Evolutionary conservation across 164 flowering plant genomes (phyloP).

Genomic region (Sextonia rubra): DNA sequence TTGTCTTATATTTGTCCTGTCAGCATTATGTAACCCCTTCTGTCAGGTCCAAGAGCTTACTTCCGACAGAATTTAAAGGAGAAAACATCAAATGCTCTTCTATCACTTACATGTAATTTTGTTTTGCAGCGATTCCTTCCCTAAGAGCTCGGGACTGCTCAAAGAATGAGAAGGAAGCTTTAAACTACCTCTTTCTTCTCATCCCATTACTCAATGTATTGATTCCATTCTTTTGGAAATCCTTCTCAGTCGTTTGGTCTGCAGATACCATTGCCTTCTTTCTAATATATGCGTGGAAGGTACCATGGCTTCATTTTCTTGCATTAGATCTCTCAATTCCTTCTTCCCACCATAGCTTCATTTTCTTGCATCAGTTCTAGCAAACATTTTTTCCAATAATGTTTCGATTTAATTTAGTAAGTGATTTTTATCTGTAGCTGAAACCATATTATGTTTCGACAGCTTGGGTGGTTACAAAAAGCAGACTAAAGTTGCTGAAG

Average conservation of each 20-base stretch:
- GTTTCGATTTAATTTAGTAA: background rate
- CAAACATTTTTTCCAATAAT: background rate
- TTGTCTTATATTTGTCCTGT: background rate
- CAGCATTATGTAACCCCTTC: background rate
- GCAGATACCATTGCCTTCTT: conserved; percentile 86
- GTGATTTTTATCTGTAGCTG: background rate
- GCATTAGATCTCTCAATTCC: background rate
- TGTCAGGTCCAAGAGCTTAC: background rate
- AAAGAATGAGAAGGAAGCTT: conserved; percentile 94
- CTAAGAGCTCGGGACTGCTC: conserved; percentile 97
- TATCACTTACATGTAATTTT: background rate
- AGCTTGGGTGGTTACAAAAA: conserved; percentile 64
- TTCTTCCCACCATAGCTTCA: background rate
- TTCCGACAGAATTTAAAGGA: background rate
- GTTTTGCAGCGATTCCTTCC: conserved; percentile 83
- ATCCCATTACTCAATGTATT: conserved; percentile 74
- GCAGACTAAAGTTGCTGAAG: conserved; percentile 25
- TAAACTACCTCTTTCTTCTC: conserved; percentile 86
- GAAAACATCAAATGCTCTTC: background rate
- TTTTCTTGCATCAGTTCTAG: background rate
- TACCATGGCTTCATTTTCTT: conserved; percentile 19
- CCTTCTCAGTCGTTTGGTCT: conserved; percentile 91
- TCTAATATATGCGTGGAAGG: conserved; percentile 98
- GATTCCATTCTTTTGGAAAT: conserved; percentile 89
- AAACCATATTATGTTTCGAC: conserved; percentile 9